Evolutionary conservation across 2,329 filamentous ascomycete genomes (phyloP), one percentile per base, ranked within the genome.

Genomic region (Sporothrix humicola): DNA sequence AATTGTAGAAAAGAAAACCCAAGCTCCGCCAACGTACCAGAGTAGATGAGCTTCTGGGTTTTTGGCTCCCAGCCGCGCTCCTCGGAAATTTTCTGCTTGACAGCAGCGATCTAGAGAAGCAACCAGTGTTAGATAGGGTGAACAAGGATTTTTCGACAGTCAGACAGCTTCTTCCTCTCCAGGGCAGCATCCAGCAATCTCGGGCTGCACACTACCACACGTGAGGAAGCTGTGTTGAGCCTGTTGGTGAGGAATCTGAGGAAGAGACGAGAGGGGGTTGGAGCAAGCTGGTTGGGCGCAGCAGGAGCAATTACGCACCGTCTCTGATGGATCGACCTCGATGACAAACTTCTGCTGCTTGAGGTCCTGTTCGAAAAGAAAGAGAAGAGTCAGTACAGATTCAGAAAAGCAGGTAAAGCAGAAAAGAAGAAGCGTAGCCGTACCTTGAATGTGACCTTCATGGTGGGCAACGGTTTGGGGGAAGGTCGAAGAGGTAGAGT

Each of bases 301-400:
- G 61, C 42, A 46, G 42, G 37, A 66, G 61, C 42, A 66, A 58
- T 42, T 72, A 73, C 92, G 80, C 91, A 98, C 95, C 82, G 93
- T 93, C 82, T 98, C 95, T 77, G 92, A 91, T 76, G 95, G 93
- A 83, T 98, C 95, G 81, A 94, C 93, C 78, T 98, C 95, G 86
- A 99, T 92, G 80, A 91, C 91, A 85, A 99, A 99, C 87, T 98
- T 98, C 83, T 98, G 93, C 84, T 98, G 96, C 88, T 98, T 98
- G 81, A 99, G 89, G 86, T 99, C 96, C 95, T 98, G 79, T 48
- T 78, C 59, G 15, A 20, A 61, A n/a, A 44, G n/a, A 59, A 46
- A 63, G 75, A 71, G 68, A 2, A 52, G 42, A 56, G 75, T 78
- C 61, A 76, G 76, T 72, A 66, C 26, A 31, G 6, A 26, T 13